phyloP scores from a whole-genome alignment of 345 rosid species.

The Pseudoturritis turrita region DNA sequence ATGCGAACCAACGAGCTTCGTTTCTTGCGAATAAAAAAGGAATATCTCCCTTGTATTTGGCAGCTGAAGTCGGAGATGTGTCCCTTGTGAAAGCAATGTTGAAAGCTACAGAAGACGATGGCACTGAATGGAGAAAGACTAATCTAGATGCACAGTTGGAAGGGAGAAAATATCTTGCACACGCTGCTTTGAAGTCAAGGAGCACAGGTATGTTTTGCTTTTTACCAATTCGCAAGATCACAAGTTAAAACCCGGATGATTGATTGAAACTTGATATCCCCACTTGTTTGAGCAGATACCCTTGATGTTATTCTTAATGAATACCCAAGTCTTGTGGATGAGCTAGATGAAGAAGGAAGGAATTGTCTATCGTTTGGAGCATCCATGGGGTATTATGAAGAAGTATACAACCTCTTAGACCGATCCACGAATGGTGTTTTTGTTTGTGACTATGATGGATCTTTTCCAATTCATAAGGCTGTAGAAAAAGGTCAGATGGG shows the following conservation, averaged over 20 bases:
- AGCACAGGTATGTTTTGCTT: neutral
- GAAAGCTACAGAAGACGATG: neutral
- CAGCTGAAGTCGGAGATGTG: neutral
- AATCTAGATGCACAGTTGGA: neutral
- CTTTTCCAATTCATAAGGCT: neutral
- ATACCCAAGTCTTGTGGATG: neutral
- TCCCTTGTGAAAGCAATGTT: constrained; percentile 5
- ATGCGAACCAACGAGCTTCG: neutral
- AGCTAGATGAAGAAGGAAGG: constrained; percentile 16
- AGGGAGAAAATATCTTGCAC: constrained; percentile 6
- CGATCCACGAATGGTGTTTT: neutral
- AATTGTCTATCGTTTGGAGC: constrained; percentile 14
- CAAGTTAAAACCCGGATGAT: too few relatives aligned
- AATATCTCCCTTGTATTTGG: constrained; percentile 18
- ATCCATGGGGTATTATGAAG: neutral
- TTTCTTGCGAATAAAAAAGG: neutral
- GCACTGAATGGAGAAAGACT: neutral
- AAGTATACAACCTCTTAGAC: neutral
- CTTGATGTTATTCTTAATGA: neutral
- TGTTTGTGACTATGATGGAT: neutral
- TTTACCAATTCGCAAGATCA: neutral
- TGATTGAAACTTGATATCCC: too few relatives aligned
- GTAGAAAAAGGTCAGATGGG: neutral
- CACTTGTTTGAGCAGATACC: too few relatives aligned
- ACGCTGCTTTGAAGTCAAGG: neutral